Base-by-base conservation (phyloP, 75 land plant species). In the Selaginella moellendorffii region DNA sequence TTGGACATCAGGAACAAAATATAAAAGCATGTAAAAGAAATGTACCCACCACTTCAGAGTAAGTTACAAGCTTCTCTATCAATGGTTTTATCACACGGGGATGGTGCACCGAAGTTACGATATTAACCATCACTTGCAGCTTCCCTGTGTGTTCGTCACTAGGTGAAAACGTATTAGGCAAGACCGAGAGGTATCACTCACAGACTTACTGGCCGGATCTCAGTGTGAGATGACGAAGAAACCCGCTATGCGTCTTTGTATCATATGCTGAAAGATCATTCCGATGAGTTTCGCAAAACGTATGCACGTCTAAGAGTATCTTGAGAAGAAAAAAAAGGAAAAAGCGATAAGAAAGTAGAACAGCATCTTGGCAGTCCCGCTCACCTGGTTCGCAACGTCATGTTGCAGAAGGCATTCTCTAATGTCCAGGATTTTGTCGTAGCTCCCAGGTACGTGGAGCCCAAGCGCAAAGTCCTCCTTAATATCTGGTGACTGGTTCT, bases 381-480 rank as follows among this genome's bases (percentile, higher is more conserved):
- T 62, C 69, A 91, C 97, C 82, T 51, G 63, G 62, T 91, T 85
- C 30, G 86, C 84, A 31, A 81, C 76, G 29, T 83, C 80, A 70
- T 85, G 77, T 66, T 91, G 97, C 58, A 91, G 72, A 52, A 91
- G 74, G 71, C 93, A 87, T 21, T 85, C 76, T 25, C 83, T 67
- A 25, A 91, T 62, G 63, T 82, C 64, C 19, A 91, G 67, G 42
- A 87, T 77, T 74, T 87, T 91, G 69, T 91, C 93, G 75, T 86
- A 91, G 61, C 84, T 76, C 0, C 93, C 93, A 29, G 97, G 97
- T 23, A 82, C 96, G 78, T 90, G 90, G 62, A 91, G 70, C 19
- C 97, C 97, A 63, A 91, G 67, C 2, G 97, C 82, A 74, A 68
- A 76, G 23, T 64, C 14, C 46, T 36, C 46, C 14, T 14, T 36